Percentiles rank a stretch among this genome's conserved stretches.
Conservation (phyloP, 495 filamentous ascomycete species). For the Glutinoglossum americanum region DNA sequence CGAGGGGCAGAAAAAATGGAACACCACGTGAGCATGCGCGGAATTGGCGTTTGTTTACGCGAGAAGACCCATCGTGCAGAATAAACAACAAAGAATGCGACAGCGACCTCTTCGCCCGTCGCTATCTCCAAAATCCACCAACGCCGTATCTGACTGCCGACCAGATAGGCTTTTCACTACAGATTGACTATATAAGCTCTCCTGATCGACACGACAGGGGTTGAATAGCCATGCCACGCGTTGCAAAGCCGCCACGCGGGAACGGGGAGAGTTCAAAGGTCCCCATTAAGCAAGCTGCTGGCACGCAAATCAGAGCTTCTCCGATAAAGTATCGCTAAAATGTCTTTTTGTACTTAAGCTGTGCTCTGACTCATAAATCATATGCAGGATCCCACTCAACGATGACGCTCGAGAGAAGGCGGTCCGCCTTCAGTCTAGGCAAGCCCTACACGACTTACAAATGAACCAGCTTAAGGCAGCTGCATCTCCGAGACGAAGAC, state of each 20-base stretch:
- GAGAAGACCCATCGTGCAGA: neutral
- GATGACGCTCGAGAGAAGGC: constrained; percentile 89
- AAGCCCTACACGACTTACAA: constrained; percentile 73
- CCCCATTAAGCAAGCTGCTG: neutral
- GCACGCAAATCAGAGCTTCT: neutral
- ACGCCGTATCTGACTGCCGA: neutral
- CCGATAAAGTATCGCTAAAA: constrained; percentile 3
- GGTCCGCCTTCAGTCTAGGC: constrained; percentile 64
- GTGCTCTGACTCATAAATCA: constrained; percentile 3
- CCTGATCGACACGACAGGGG: too few species aligned
- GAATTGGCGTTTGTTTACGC: neutral
- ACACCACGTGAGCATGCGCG: neutral
- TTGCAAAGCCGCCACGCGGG: constrained; percentile 3
- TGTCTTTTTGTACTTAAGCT: neutral
- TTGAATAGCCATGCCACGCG: constrained; percentile 2
- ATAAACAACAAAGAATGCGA: neutral
- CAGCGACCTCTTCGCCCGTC: neutral
- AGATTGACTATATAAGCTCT: too few species aligned
- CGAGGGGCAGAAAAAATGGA: neutral
- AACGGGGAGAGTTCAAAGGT: neutral
- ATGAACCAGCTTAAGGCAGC: constrained; percentile 82
- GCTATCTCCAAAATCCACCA: neutral
- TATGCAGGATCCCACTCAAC: constrained; percentile 57
- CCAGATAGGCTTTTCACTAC: neutral
- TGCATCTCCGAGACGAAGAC: constrained; percentile 64